A percentile compares a stretch with the other conserved stretches of the same genome.
phyloP scores from a whole-genome alignment of 2,329 filamentous ascomycete genomes.

The Amesomyces nigricolor region DNA sequence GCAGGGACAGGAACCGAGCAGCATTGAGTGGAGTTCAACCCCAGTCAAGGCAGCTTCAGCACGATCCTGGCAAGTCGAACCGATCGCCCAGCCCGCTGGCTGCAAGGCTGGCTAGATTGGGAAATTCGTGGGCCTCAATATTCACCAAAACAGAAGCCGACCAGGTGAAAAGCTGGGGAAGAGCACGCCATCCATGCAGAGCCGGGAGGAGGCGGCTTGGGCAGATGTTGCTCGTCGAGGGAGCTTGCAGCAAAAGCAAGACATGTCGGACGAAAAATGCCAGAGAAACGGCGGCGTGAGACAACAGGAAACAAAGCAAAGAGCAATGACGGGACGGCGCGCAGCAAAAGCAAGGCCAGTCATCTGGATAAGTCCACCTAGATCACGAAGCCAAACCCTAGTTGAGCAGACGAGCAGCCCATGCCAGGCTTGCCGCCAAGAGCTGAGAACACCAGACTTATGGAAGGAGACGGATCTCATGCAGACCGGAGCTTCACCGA shows the following conservation, averaged over 20 bases:
- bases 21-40: background rate
- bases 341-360: too few relatives aligned
- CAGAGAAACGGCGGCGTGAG: background rate
- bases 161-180: background rate
- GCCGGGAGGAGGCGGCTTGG: background rate
- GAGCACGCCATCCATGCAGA: background rate
- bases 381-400: too few relatives aligned
- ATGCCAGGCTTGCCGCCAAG: background rate
- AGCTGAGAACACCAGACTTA: background rate
- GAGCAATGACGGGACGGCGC: too few relatives aligned
- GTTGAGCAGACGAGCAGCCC: too few relatives aligned
- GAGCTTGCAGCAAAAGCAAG: background rate
- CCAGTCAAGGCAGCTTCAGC: background rate
- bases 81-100: conserved; percentile 2
- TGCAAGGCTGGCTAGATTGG: conserved; percentile 5
- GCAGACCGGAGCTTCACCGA: background rate
- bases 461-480: background rate
- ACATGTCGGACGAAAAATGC: too few relatives aligned
- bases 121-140: conserved; percentile 5
- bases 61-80: background rate
- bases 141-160: background rate
- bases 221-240: background rate
- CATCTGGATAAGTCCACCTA: too few relatives aligned
- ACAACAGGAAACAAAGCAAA: too few relatives aligned
- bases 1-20: background rate